Percentiles rank a stretch among this genome's conserved stretches.
Evolutionary conservation across 371 early-diverging fungal species (phyloP).

Genomic region (Mortierella sp.): DNA sequence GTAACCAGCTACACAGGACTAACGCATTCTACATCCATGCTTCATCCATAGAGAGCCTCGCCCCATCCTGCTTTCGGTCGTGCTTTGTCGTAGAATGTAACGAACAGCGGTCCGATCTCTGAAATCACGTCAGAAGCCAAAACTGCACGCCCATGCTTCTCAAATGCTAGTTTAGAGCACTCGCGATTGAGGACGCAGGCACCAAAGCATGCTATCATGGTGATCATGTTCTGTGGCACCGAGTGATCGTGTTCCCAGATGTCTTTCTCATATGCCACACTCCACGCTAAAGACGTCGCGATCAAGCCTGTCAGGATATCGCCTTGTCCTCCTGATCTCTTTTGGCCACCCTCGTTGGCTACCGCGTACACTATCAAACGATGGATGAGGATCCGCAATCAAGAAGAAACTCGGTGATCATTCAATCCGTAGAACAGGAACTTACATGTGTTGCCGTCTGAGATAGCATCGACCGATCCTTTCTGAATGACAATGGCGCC

Average conservation of each 20-base stretch:
- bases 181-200: constrained; percentile 75
- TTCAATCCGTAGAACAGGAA: no score
- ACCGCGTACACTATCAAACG: constrained; percentile 60
- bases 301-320: constrained; percentile 94
- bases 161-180: constrained; percentile 75
- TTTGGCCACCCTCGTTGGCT: constrained; percentile 69
- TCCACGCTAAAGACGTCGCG: constrained; percentile 92
- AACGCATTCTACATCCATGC: no score
- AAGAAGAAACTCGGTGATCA: constrained; percentile 9
- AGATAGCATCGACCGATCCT: constrained; percentile 83
- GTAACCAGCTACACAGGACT: no score
- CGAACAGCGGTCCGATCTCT: constrained; percentile 73
- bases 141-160: constrained; percentile 75
- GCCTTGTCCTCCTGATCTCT: constrained; percentile 99
- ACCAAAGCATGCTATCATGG: constrained; percentile 77
- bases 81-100: constrained; percentile 22
- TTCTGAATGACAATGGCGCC: constrained; percentile 87
- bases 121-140: constrained; percentile 80
- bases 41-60: constrained; percentile 28
- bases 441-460: constrained; percentile 77
- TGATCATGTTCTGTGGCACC: constrained; percentile 52
- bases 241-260: constrained; percentile 65
- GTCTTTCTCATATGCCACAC: constrained; percentile 67
- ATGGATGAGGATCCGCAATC: neutral
- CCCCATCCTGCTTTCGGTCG: constrained; percentile 21